Percentiles rank a stretch among this genome's conserved stretches.
phyloP scores from a whole-genome alignment of 441 rosid species.

The Capsella rubella region DNA sequence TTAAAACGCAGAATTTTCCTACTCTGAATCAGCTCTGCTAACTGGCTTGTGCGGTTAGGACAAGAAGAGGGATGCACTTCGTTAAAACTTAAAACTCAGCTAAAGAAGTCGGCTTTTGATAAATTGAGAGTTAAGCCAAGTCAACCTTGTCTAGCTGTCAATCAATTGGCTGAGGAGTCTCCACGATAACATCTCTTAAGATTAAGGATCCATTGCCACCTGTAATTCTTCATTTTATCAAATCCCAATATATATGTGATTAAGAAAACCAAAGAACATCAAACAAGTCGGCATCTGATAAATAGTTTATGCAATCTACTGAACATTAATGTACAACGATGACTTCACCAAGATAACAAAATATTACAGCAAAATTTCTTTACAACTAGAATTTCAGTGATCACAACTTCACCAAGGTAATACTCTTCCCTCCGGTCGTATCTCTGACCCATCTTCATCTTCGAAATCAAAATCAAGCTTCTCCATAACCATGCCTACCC shows the following conservation, averaged over 20 bases:
- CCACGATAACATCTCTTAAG: background rate
- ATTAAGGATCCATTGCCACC: background rate
- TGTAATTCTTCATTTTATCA: background rate
- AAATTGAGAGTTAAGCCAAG: no score
- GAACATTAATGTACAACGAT: constrained; percentile 6
- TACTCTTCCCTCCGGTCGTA: constrained; percentile 55
- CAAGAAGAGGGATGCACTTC: no score
- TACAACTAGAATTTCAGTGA: constrained; percentile 19
- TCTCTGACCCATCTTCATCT: constrained; percentile 43
- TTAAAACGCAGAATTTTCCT: background rate
- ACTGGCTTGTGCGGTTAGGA: background rate
- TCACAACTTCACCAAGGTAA: constrained; percentile 59
- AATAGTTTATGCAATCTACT: background rate
- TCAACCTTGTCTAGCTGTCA: no score
- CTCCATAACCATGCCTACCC: constrained; percentile 50
- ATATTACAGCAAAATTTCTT: background rate
- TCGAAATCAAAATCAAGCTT: constrained; percentile 47
- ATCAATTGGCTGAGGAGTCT: background rate
- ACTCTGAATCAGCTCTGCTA: background rate
- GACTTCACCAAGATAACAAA: constrained; percentile 9
- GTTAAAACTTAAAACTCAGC: no score
- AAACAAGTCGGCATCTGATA: background rate
- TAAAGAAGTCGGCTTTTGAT: no score
- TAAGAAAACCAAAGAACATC: background rate
- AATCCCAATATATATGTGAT: background rate